A percentile compares a stretch with the other conserved stretches of the same genome.
phyloP scores from a whole-genome alignment of 768 basidiomycete genomes.

The Termitomyces sp. region DNA sequence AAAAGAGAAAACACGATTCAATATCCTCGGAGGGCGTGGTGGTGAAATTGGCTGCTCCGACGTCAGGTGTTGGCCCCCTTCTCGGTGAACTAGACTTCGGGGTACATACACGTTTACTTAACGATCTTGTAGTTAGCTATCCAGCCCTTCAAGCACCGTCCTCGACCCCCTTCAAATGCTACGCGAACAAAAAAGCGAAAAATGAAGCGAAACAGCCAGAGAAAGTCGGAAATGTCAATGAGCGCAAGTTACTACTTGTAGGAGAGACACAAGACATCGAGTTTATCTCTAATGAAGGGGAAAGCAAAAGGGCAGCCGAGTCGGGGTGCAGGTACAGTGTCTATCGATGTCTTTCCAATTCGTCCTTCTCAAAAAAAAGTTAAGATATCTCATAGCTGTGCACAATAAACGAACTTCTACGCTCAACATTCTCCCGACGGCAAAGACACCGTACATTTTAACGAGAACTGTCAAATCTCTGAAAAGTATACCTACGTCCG shows the following conservation, averaged over 20 bases:
- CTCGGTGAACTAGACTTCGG: conserved; percentile 24
- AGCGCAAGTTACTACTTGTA: conserved; percentile 49
- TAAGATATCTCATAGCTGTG: conserved; percentile 82
- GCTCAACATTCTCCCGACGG: conserved; percentile 63
- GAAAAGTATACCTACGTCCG: conserved; percentile 53
- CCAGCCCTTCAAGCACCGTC: conserved; percentile 57
- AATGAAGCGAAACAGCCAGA: conserved; percentile 15
- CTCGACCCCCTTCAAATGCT: conserved; percentile 59
- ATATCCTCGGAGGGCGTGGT: conserved; percentile 17
- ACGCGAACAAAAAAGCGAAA: conserved; percentile 35
- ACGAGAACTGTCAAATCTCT: conserved; percentile 80
- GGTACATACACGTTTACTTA: background rate
- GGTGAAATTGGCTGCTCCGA: conserved; percentile 26
- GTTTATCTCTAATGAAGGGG: conserved; percentile 63
- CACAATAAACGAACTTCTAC: conserved; percentile 72
- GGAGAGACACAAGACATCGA: conserved; percentile 86
- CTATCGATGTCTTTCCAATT: background rate
- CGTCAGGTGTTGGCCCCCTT: conserved; percentile 29
- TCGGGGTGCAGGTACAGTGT: conserved; percentile 63
- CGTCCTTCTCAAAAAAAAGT: background rate
- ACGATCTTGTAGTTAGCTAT: conserved; percentile 45
- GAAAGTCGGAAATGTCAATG: conserved; percentile 19
- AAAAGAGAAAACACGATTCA: conserved; percentile 27
- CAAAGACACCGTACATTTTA: conserved; percentile 63
- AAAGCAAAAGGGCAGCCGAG: conserved; percentile 41